Evolutionary conservation across 2,329 filamentous ascomycete species (phyloP).

Genomic region (Botrytis fragariae): DNA sequence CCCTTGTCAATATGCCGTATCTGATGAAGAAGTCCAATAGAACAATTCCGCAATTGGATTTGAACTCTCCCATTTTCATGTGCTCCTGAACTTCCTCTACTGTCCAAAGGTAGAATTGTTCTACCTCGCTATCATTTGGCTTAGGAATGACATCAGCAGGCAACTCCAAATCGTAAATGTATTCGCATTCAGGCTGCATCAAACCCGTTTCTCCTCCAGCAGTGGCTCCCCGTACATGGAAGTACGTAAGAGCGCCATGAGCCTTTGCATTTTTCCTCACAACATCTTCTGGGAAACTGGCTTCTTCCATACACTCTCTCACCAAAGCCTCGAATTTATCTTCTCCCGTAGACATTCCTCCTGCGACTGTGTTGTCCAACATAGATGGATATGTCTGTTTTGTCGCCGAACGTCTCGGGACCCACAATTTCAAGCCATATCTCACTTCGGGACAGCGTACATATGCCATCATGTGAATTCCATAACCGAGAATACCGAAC

Average conservation of each 20-base stretch:
- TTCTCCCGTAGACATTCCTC: conserved; percentile 78
- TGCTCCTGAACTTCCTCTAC: conserved; percentile 73
- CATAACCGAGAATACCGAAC: conserved; percentile 74
- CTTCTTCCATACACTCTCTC: conserved; percentile 86
- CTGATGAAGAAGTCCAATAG: conserved; percentile 88
- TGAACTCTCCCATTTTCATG: conserved; percentile 73
- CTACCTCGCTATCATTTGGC: conserved; percentile 87
- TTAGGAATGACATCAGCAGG: conserved; percentile 63
- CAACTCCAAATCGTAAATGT: conserved; percentile 85
- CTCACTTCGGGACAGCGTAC: conserved; percentile 47
- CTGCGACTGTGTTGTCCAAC: conserved; percentile 90
- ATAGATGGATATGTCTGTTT: conserved; percentile 83
- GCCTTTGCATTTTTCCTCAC: conserved; percentile 59
- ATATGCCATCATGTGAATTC: conserved; percentile 78
- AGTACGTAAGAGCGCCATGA: conserved; percentile 76
- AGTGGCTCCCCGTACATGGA: conserved; percentile 71
- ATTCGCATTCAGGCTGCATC: conserved; percentile 88
- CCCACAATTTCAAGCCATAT: conserved; percentile 74
- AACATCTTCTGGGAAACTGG: conserved; percentile 68
- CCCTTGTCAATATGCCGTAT: conserved; percentile 73
- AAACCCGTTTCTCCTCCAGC: conserved; percentile 78
- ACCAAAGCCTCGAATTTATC: conserved; percentile 77
- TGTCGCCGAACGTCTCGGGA: conserved; percentile 68
- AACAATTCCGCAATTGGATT: conserved; percentile 86
- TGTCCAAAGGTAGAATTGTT: conserved; percentile 74